A percentile compares a stretch with the other conserved stretches of the same genome.
phyloP scores from a whole-genome alignment of 176 grass and related monocot species.

The Musa schizocarpa region DNA sequence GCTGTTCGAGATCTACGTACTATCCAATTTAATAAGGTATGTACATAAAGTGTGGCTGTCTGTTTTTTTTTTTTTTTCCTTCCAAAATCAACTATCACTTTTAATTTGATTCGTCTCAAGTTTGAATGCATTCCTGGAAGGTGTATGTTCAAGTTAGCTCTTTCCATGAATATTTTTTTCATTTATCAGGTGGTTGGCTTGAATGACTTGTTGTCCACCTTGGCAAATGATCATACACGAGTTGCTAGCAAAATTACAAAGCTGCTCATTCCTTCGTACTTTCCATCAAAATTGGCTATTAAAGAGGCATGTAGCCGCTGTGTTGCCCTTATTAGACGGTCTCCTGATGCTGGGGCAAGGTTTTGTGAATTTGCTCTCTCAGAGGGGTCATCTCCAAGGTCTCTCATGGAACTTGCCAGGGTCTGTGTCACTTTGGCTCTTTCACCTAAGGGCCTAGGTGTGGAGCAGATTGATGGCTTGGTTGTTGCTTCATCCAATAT shows the following conservation, averaged over 20 bases:
- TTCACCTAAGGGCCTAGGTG: slow-evolving; percentile 46
- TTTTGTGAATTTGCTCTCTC: slow-evolving; percentile 86
- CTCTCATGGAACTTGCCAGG: slow-evolving; percentile 52
- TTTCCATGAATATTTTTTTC: background rate
- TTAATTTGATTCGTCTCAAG: background rate
- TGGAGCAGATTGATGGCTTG: slow-evolving; percentile 68
- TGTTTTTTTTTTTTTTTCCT: background rate
- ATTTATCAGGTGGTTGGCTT: slow-evolving; percentile 58
- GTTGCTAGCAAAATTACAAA: slow-evolving; percentile 88
- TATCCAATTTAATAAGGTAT: slow-evolving; percentile 86
- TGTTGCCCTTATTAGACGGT: slow-evolving; percentile 72
- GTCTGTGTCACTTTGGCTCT: slow-evolving; percentile 47
- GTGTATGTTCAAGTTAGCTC: slow-evolving; percentile 11
- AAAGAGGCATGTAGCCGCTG: slow-evolving; percentile 67
- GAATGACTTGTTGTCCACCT: slow-evolving; percentile 51
- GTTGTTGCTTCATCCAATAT: slow-evolving; percentile 62
- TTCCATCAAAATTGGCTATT: slow-evolving; percentile 57
- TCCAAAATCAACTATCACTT: too few species aligned
- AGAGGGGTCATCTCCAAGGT: slow-evolving; percentile 64
- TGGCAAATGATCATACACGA: slow-evolving; percentile 73
- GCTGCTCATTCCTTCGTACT: slow-evolving; percentile 79
- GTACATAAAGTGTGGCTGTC: background rate
- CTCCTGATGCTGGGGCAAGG: slow-evolving; percentile 65
- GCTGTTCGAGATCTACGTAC: slow-evolving; percentile 58
- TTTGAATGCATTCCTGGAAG: background rate